Percentiles rank a stretch among this genome's conserved stretches.
These are phyloP conservation scores for Rubia occidens DNA, from an alignment of 305 asterid species.

Conservation along the genomic window DNA sequence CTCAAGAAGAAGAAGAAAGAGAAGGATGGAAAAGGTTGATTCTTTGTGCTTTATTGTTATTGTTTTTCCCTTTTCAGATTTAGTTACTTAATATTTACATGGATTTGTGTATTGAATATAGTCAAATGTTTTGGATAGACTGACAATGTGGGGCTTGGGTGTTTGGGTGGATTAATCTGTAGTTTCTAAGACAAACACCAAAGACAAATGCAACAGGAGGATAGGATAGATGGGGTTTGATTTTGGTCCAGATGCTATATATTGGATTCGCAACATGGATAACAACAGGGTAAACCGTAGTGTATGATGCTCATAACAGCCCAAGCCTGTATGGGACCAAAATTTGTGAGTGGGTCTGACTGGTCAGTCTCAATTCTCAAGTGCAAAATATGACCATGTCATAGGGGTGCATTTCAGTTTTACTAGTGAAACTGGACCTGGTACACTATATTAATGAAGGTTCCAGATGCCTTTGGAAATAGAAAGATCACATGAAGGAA, in stretches of 20 bases:
- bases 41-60: background rate
- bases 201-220: background rate
- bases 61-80: background rate
- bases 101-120: background rate
- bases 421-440: background rate
- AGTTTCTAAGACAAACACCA: background rate
- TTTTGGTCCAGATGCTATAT: background rate
- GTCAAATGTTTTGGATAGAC: too few species aligned
- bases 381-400: background rate
- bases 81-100: slow-evolving; percentile 10
- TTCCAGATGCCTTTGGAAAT: background rate
- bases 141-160: too few species aligned
- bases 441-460: background rate
- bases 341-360: background rate
- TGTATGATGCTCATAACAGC: background rate
- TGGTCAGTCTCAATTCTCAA: background rate
- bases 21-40: slow-evolving; percentile 66
- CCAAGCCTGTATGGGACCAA: background rate
- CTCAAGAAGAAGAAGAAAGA: slow-evolving; percentile 96
- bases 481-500: slow-evolving; percentile 6
- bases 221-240: background rate
- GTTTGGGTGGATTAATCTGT: background rate
- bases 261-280: background rate
- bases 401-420: background rate
- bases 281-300: too few species aligned